Base-by-base conservation (phyloP, 345 rosid species). In the Euphorbia peplus region DNA sequence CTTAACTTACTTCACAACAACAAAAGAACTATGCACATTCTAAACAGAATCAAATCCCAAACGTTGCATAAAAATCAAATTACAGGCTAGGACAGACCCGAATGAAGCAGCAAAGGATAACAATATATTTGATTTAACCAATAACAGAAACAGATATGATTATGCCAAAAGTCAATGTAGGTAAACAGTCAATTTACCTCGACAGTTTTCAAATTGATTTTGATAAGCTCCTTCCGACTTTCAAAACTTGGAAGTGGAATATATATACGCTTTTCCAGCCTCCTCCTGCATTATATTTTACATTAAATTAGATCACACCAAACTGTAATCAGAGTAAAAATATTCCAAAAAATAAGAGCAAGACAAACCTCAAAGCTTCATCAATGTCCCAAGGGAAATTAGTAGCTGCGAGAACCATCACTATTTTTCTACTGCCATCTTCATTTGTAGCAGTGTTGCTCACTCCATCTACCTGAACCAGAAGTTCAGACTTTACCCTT, bases 371-470 rank as follows among this genome's bases (percentile, higher is more conserved):
- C 69, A 95, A 87, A 13, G 99, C 99, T 83, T 92, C 96, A 58
- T 95, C 99, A 74, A 95, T 95, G 86, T 95, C 99, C 98, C 99
- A 95, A 0, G 99, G 99, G 74, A 92, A 95, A 82, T 95, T 95
- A 64, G 99, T 95, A 41, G 99, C 98, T 46, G 99, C 98, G 78
- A 95, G 82, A 64, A 95, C 99, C 99, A 92, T 95, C 70, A 95
- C 99, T 69, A 95, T 88, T 78, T 95, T 95, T 60, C 91, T 86
- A 72, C 87, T 95, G 41, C 99, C 99, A 71, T 95, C 98, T 84
- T 95, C 99, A 74, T 86, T 86, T 26, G 93, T 90, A n/a, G 87
- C 83, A 65, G 88, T 83, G 78, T 86, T 86, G 83, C 82, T 95
- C 70, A 95, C 99, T 67, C 99, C 99, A 82, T 95, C 99, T 52